These are phyloP conservation scores for Aspergillus sojae DNA, from an alignment of 2,329 filamentous ascomycete genomes.

Conservation along the genomic window DNA sequence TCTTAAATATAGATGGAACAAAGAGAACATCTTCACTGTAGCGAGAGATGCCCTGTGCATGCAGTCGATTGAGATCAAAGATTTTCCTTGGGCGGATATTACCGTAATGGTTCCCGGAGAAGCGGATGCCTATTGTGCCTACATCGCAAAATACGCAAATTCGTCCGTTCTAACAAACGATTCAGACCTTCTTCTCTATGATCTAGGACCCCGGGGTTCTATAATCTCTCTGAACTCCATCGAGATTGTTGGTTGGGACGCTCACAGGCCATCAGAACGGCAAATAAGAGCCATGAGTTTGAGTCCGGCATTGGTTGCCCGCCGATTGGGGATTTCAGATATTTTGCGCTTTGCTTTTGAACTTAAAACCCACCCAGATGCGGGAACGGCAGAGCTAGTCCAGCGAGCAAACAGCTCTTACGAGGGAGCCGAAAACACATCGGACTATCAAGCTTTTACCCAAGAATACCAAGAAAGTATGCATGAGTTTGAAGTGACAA, in stretches of 20 bases:
- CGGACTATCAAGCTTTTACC: conserved; percentile 34
- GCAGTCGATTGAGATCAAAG: conserved; percentile 30
- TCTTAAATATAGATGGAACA: conserved; percentile 54
- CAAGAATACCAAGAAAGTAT: conserved; percentile 36
- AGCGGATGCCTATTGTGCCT: conserved; percentile 79
- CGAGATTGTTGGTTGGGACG: conserved; percentile 33
- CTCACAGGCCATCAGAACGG: conserved; percentile 14
- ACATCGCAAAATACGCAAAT: conserved; percentile 58
- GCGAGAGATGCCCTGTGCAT: conserved; percentile 20
- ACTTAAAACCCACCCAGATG: conserved; percentile 34
- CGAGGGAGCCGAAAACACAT: conserved; percentile 14
- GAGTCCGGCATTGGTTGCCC: conserved; percentile 39
- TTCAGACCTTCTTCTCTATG: conserved; percentile 79
- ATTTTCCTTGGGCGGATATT: conserved; percentile 38
- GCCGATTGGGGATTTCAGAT: conserved; percentile 35
- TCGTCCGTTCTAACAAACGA: conserved; percentile 76
- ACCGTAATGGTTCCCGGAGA: conserved; percentile 75
- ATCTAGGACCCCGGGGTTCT: conserved; percentile 63
- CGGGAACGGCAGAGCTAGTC: conserved; percentile 34
- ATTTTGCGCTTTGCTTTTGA: conserved; percentile 46
- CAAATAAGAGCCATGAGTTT: conserved; percentile 39
- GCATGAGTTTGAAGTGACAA: neutral
- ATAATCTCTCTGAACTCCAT: conserved; percentile 73
- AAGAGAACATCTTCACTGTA: conserved; percentile 26
- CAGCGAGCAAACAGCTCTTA: conserved; percentile 32